Evolutionary conservation across 257 asterid species (phyloP).

Genomic region (Solanum clarkiae): DNA sequence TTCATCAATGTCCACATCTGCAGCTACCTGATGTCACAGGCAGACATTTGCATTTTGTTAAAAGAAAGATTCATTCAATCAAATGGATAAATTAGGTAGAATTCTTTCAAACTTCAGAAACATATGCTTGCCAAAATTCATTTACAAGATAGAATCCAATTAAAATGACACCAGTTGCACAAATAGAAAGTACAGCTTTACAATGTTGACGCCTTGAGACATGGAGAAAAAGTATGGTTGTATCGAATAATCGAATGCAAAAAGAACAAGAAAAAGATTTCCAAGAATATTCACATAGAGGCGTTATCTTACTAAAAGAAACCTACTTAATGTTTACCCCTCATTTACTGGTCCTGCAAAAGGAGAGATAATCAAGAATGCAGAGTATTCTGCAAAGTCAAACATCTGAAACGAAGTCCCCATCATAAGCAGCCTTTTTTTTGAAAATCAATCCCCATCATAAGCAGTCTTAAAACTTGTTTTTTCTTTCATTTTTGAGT

Average conservation of each 20-base stretch:
- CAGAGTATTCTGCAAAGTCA: background rate
- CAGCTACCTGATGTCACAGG: conserved; percentile 44
- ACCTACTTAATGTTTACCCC: background rate
- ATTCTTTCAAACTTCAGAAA: background rate
- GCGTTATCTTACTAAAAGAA: background rate
- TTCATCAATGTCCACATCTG: conserved; percentile 87
- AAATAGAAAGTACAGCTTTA: background rate
- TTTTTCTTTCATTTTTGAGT: background rate
- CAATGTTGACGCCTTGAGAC: background rate
- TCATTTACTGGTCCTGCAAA: background rate
- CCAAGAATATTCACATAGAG: background rate
- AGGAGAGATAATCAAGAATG: background rate
- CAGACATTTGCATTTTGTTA: background rate
- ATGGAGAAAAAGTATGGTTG: background rate
- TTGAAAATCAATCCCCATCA: background rate
- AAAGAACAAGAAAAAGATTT: background rate
- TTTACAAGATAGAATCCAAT: background rate
- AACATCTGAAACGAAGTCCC: background rate
- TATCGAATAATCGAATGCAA: background rate
- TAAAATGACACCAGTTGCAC: background rate
- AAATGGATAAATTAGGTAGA: background rate
- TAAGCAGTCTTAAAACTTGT: background rate
- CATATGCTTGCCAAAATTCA: background rate
- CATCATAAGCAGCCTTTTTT: background rate
- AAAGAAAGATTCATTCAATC: background rate